phyloP scores from a whole-genome alignment of 495 filamentous ascomycete species.

The Aspergillus nidulans region DNA sequence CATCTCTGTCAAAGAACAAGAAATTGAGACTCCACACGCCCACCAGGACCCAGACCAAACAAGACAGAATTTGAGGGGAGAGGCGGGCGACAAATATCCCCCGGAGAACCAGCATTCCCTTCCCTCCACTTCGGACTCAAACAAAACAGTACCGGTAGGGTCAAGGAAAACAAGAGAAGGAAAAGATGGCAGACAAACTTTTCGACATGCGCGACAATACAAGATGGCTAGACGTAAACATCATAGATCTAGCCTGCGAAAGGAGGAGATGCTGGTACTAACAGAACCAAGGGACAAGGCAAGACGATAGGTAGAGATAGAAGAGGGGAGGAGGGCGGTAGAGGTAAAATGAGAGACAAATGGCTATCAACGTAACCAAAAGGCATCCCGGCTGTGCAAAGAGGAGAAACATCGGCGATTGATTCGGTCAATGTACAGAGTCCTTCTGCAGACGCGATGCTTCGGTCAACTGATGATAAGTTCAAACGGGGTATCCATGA shows the following conservation, averaged over 20 bases:
- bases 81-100: conserved; percentile 14
- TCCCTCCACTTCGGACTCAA: conserved; percentile 31
- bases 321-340: conserved; percentile 12
- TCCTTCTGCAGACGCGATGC: conserved; percentile 9
- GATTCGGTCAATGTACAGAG: background rate
- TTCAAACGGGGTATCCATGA: conserved; percentile 35
- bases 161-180: conserved; percentile 28
- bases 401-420: background rate
- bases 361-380: conserved; percentile 28
- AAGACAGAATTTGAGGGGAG: conserved; percentile 19
- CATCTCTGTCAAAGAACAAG: conserved; percentile 24
- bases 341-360: conserved; percentile 20
- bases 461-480: conserved; percentile 24
- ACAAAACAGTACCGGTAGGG: conserved; percentile 21
- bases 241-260: conserved; percentile 30
- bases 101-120: conserved; percentile 12
- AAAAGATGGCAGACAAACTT: conserved; percentile 32
- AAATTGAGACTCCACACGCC: conserved; percentile 28
- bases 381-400: conserved; percentile 11
- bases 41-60: conserved; percentile 20
- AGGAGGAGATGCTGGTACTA: conserved; percentile 1
- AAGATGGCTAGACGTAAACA: conserved; percentile 31
- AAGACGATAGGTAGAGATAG: conserved; percentile 3
- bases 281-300: conserved; percentile 4
- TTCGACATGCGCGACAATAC: conserved; percentile 41